Evolutionary conservation across 306 rosid species (phyloP).

Genomic region (Corylus avellana): DNA sequence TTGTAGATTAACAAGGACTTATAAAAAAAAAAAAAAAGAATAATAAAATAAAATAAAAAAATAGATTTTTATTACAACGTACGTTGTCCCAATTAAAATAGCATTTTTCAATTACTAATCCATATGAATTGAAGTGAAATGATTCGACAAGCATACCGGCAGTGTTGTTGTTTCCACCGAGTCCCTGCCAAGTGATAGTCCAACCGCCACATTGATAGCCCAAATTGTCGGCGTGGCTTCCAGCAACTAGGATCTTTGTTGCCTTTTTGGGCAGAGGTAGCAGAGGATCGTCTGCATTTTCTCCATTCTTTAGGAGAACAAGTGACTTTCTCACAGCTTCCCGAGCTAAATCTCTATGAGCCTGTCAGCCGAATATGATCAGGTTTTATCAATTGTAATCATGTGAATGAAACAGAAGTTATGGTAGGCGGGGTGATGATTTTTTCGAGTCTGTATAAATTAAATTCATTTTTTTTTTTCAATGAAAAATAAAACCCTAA

Average conservation of each 20-base stretch:
- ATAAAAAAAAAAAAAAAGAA: too few species aligned
- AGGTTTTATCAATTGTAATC: too few species aligned
- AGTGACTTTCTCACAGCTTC: conserved; percentile 93
- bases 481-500: too few species aligned
- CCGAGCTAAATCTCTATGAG: conserved; percentile 83
- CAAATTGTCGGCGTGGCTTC: conserved; percentile 86
- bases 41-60: too few species aligned
- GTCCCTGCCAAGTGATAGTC: conserved; percentile 95
- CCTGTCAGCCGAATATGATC: conserved; percentile 41
- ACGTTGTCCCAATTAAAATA: too few species aligned
- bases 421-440: not conserved
- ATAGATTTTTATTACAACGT: too few species aligned
- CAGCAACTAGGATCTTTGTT: conserved; percentile 70
- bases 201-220: conserved; percentile 98
- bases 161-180: conserved; percentile 62
- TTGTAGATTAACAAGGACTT: too few species aligned
- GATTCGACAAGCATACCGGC: conserved; percentile 43
- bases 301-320: conserved; percentile 82
- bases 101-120: too few species aligned
- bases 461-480: too few species aligned
- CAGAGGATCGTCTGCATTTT: conserved; percentile 46
- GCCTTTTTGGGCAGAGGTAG: conserved; percentile 91
- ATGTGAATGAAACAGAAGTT: too few species aligned
- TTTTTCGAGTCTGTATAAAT: too few species aligned
- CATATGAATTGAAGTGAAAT: too few species aligned